Evolutionary conservation across 495 filamentous ascomycete genomes (phyloP).

Genomic region (Hypoxylon fuscum): DNA sequence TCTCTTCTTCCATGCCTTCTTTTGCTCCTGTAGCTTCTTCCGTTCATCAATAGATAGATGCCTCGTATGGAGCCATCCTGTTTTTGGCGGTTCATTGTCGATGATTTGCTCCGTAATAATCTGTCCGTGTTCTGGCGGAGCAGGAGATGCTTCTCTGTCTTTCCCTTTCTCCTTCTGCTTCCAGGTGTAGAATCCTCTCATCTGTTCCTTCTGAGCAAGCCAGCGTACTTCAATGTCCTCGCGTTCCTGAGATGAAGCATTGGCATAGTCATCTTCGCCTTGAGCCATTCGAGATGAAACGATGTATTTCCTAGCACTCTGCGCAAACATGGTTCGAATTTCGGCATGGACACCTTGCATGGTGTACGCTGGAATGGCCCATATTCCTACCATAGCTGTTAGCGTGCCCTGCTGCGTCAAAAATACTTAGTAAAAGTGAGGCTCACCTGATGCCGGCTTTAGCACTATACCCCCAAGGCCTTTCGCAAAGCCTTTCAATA

Average conservation of each 20-base stretch:
- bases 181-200: slow-evolving; percentile 56
- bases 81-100: slow-evolving; percentile 38
- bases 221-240: slow-evolving; percentile 66
- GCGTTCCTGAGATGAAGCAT: slow-evolving; percentile 60
- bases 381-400: slow-evolving; percentile 53
- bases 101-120: slow-evolving; percentile 20
- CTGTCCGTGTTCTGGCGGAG: slow-evolving; percentile 16
- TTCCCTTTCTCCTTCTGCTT: slow-evolving; percentile 53
- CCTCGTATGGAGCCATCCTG: slow-evolving; percentile 53
- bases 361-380: slow-evolving; percentile 75
- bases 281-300: slow-evolving; percentile 75
- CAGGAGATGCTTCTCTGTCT: slow-evolving; percentile 30
- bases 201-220: slow-evolving; percentile 60
- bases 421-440: slow-evolving; percentile 12
- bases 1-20: slow-evolving; percentile 45
- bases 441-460: slow-evolving; percentile 73
- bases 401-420: slow-evolving; percentile 19
- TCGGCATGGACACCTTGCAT: slow-evolving; percentile 80
- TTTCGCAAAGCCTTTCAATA: slow-evolving; percentile 79
- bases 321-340: slow-evolving; percentile 69
- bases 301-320: slow-evolving; percentile 74
- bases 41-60: slow-evolving; percentile 53
- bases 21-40: slow-evolving; percentile 61
- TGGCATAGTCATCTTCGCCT: slow-evolving; percentile 69
- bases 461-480: slow-evolving; percentile 75